A percentile compares a stretch with the other conserved stretches of the same genome.
Evolutionary conservation across 345 rosid species (phyloP).

Genomic region (Firmiana major): DNA sequence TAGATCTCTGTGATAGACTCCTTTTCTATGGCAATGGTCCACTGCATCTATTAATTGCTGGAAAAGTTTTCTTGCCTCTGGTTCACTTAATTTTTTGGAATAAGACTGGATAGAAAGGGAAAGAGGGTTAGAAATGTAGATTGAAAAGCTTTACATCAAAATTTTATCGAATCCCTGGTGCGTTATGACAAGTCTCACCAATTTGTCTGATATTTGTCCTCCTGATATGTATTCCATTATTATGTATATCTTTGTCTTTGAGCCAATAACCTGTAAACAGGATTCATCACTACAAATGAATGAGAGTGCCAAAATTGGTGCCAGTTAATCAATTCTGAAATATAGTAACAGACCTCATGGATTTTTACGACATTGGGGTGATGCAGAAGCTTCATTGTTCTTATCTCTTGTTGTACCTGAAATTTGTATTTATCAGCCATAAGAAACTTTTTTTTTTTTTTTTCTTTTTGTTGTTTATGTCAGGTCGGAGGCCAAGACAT

Average conservation of each 20-base stretch:
- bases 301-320: background rate
- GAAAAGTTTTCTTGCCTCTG: constrained; percentile 72
- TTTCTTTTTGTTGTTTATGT: too few species aligned
- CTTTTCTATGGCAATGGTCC: constrained; percentile 78
- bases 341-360: constrained; percentile 55
- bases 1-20: constrained; percentile 87
- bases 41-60: constrained; percentile 88
- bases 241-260: constrained; percentile 82
- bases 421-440: constrained; percentile 16
- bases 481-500: background rate
- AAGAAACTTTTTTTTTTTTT: too few species aligned
- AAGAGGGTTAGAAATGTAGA: background rate
- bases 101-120: constrained; percentile 35
- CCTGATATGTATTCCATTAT: constrained; percentile 85
- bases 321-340: background rate
- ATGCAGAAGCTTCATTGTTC: constrained; percentile 80
- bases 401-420: constrained; percentile 78
- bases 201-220: constrained; percentile 79
- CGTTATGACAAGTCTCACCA: constrained; percentile 40
- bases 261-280: constrained; percentile 67
- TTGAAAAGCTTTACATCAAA: background rate
- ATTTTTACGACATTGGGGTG: constrained; percentile 79
- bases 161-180: background rate
- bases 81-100: constrained; percentile 49
- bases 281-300: background rate